Evolutionary conservation across 441 rosid genomes (phyloP).

Genomic region (Melastoma candidum): DNA sequence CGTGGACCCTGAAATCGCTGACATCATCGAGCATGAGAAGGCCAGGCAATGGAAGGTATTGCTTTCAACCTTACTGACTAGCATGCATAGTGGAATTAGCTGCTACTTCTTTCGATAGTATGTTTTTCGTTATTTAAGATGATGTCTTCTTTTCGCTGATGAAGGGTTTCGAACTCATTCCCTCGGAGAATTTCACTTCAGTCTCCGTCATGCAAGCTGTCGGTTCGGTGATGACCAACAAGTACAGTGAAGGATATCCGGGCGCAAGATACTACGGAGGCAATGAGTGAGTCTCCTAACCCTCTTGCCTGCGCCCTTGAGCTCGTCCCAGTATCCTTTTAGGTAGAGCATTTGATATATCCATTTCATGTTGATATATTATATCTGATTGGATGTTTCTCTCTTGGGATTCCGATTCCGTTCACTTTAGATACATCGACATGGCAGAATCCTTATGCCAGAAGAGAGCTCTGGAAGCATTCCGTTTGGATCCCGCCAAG

Average conservation of each 20-base stretch:
- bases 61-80: neutral
- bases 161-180: slow-evolving; percentile 88
- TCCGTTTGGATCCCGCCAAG: slow-evolving; percentile 76
- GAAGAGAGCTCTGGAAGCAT: slow-evolving; percentile 86
- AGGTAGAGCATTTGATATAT: neutral
- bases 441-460: slow-evolving; percentile 90
- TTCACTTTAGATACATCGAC: slow-evolving; percentile 61
- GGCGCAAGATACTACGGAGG: slow-evolving; percentile 98
- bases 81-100: neutral
- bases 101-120: neutral
- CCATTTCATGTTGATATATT: neutral
- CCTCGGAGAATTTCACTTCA: slow-evolving; percentile 95
- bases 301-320: slow-evolving; percentile 5
- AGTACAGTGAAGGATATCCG: slow-evolving; percentile 95
- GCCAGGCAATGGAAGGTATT: slow-evolving; percentile 98
- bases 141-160: slow-evolving; percentile 3
- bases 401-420: slow-evolving; percentile 9
- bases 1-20: slow-evolving; percentile 91
- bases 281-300: slow-evolving; percentile 51
- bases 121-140: neutral
- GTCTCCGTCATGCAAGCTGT: slow-evolving; percentile 87
- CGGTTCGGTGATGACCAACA: slow-evolving; percentile 90
- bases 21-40: slow-evolving; percentile 91
- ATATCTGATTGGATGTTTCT: slow-evolving; percentile 2
- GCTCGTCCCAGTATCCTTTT: slow-evolving; percentile 2